Conservation (phyloP, 2,329 filamentous ascomycete genomes). For the Tolypocladium pustulatum region DNA sequence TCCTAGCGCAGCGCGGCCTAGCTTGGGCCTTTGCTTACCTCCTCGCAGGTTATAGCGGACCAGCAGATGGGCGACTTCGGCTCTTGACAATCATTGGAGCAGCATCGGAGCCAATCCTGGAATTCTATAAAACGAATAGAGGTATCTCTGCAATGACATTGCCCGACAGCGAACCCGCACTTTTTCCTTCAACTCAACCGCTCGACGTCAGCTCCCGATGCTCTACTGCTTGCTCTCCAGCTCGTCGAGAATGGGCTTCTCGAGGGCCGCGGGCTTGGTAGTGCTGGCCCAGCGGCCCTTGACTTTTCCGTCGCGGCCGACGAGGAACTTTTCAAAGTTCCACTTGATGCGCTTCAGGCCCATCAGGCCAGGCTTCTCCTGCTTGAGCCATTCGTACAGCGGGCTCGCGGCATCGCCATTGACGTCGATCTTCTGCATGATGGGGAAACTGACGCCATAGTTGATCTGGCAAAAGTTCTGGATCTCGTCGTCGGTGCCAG, state of each 20-base stretch:
- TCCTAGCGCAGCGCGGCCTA: too few species aligned
- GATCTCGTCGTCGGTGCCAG: conserved; percentile 71
- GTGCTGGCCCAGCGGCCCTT: conserved; percentile 79
- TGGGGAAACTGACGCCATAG: conserved; percentile 83
- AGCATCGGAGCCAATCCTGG: neutral
- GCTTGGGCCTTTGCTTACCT: too few species aligned
- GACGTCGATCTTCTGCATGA: conserved; percentile 86
- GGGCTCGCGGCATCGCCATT: conserved; percentile 78
- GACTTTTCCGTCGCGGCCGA: conserved; percentile 78
- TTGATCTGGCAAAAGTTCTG: conserved; percentile 83
- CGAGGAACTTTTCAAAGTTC: conserved; percentile 99
- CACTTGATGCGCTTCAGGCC: conserved; percentile 92
- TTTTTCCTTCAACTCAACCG: neutral
- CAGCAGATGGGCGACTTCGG: neutral
- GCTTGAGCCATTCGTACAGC: conserved; percentile 52
- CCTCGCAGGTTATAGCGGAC: neutral
- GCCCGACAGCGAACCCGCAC: neutral
- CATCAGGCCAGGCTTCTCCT: conserved; percentile 67
- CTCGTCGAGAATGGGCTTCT: conserved; percentile 66
- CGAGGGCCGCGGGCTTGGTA: conserved; percentile 74
- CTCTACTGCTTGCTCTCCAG: conserved; percentile 39
- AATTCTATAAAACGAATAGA: neutral
- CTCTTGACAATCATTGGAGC: neutral
- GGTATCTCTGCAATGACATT: neutral
- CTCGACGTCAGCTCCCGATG: neutral